phyloP scores from a whole-genome alignment of 2,329 filamentous ascomycete genomes.

The Rhynchosporium graminicola region DNA sequence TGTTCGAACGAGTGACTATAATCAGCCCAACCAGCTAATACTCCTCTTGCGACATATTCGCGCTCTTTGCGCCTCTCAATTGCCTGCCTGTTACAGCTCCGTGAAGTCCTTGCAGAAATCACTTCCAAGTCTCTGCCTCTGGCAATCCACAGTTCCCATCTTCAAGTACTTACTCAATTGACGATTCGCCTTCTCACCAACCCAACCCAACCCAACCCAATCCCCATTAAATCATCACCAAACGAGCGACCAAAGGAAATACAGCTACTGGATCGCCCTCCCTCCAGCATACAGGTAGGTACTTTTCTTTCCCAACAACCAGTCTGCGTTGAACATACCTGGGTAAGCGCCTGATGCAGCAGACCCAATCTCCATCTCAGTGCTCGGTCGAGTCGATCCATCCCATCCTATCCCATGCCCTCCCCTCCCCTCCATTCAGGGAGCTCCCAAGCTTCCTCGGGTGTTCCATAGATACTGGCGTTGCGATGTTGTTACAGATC shows the following conservation, averaged over 20 bases:
- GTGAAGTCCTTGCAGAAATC: neutral
- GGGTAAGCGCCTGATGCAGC: constrained; percentile 5
- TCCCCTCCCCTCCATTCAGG: neutral
- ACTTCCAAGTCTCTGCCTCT: no score
- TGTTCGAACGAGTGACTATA: neutral
- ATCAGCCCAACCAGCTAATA: constrained; percentile 1
- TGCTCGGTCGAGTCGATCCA: neutral
- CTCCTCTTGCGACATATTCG: neutral
- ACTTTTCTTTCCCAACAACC: neutral
- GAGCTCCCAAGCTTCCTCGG: constrained; percentile 38
- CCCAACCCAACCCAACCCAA: no score
- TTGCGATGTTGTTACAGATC: constrained; percentile 41
- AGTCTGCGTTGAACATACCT: constrained; percentile 2
- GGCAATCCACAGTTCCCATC: no score
- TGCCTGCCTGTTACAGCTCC: neutral
- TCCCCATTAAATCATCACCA: neutral
- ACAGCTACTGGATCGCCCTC: constrained; percentile 5
- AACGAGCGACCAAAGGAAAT: constrained; percentile 2
- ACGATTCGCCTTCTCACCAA: no score
- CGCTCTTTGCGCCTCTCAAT: neutral
- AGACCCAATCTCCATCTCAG: neutral
- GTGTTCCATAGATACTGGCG: constrained; percentile 35
- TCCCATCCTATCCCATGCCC: neutral
- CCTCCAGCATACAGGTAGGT: neutral
- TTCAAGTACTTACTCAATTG: no score